Base-by-base conservation (phyloP, 768 basidiomycete genomes). In the Russula griseocarnosa region DNA sequence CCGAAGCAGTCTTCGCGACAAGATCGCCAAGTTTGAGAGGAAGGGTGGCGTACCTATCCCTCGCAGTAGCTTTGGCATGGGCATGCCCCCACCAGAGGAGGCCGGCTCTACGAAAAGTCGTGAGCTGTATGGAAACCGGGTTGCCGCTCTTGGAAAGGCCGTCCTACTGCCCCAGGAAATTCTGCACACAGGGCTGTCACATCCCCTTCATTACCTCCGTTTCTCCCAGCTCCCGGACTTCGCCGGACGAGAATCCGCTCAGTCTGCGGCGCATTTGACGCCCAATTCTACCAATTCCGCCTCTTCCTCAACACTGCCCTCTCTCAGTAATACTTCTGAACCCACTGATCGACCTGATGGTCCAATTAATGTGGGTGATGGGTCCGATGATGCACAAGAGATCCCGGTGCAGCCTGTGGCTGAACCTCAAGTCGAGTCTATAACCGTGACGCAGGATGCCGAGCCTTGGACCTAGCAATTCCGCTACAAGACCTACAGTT, bases 21-120 rank as follows among this genome's bases (percentile, higher is more conserved):
- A 84, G 76, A 92, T 92, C 66, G 89, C 90, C 24, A 85, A 82
- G 66, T 92, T 92, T 62, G 90, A 92, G 74, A 80, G 79, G 74
- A 86, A 88, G 72, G 90, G 90, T 58, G 88, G 84, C 13, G 78
- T 86, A 0, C 90, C 90, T 18, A 82, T 83, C 42, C 90, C 90
- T n/a, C 78, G 87, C 55, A 86, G 86, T 5, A 85, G 86, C 66
- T 88, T 90, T 74, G 88, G 83, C 24, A 75, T 88, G 67, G 86
- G 86, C 18, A 82, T 81, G 13, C 86, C 87, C 3, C 83, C 82
- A n/a, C 71, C 73, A 28, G 72, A 79, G 38, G 81, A 79, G 28
- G 77, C 79, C 58, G 78, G 75, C 14, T 76, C 79, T 51, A 71
- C 77, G 47, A 81, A 77, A 71, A 82, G 80, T 68, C 81, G 82